phyloP scores from a whole-genome alignment of 331 rosid species.

The Quercus phellos region DNA sequence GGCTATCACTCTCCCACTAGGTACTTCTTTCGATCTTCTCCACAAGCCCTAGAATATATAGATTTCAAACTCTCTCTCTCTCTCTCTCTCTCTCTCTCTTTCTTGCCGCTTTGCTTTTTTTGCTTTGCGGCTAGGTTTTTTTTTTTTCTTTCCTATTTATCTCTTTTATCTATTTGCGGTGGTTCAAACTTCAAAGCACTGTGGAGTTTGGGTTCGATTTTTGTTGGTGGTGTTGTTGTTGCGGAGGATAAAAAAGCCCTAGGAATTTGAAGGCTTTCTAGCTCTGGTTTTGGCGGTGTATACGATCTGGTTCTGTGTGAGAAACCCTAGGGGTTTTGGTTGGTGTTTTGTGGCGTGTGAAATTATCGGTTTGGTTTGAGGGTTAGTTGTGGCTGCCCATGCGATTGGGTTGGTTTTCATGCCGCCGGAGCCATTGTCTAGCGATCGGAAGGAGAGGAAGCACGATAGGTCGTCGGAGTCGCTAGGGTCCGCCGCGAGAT shows the following conservation, averaged over 20 bases:
- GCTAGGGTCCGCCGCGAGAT: constrained; percentile 67
- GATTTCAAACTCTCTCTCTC: no score
- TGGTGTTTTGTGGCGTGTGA: constrained; percentile 8
- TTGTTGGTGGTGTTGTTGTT: constrained; percentile 19
- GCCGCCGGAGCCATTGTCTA: constrained; percentile 99
- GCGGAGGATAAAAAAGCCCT: constrained; percentile 15
- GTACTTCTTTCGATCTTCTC: constrained; percentile 28
- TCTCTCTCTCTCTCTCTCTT: no score
- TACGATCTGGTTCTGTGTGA: constrained; percentile 23
- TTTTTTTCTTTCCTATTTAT: not conserved
- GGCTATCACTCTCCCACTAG: constrained; percentile 8
- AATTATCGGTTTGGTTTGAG: constrained; percentile 19
- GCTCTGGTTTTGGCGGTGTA: not conserved
- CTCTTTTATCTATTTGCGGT: constrained; percentile 10
- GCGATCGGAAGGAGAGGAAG: constrained; percentile 99
- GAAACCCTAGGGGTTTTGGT: constrained; percentile 8
- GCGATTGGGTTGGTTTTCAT: constrained; percentile 78
- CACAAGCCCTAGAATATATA: constrained; percentile 18
- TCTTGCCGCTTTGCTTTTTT: no score
- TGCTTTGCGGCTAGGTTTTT: not conserved
- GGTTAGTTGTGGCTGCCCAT: constrained; percentile 51
- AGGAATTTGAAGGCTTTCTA: not conserved
- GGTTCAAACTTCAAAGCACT: constrained; percentile 30
- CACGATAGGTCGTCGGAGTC: constrained; percentile 88
- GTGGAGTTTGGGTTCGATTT: not conserved